Percentiles rank a stretch among this genome's conserved stretches.
Conservation (phyloP, 345 rosid species). For the Brassica carinata region DNA sequence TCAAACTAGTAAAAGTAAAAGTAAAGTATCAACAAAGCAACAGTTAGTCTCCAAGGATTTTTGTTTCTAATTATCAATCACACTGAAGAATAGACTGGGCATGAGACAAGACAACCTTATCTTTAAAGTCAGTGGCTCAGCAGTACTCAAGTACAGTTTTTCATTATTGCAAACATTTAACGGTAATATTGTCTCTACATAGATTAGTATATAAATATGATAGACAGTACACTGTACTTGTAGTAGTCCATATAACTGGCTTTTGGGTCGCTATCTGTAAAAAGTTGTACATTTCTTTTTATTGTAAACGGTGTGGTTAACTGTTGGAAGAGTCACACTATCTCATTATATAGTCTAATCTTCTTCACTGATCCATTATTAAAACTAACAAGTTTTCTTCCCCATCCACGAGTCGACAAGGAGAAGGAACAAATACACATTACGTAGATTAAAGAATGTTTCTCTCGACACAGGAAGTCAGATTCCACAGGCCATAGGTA, state of each 20-base stretch:
- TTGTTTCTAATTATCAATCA: conserved; percentile 15
- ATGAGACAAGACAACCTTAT: conserved; percentile 39
- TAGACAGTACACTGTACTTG: conserved; percentile 25
- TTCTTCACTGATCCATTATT: too few relatives aligned
- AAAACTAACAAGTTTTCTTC: not conserved
- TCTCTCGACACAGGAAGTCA: not conserved
- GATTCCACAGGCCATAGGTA: not conserved
- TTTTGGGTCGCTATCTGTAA: conserved; percentile 2
- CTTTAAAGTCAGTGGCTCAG: conserved; percentile 34
- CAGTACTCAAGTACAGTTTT: conserved; percentile 37
- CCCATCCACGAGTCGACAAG: not conserved
- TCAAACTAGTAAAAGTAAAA: not conserved
- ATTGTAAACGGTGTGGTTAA: not conserved
- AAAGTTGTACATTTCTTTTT: not conserved
- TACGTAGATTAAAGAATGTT: not conserved
- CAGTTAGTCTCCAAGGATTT: not conserved
- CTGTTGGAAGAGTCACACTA: not conserved
- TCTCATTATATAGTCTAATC: not conserved
- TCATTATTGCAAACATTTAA: conserved; percentile 21
- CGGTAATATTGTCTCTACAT: conserved; percentile 24
- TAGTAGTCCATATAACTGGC: not conserved
- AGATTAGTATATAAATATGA: not conserved
- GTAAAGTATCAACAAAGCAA: not conserved
- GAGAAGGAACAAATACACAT: too few relatives aligned
- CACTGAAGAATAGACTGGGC: conserved; percentile 29